These are phyloP conservation scores for Xerocomellus chrysenteron DNA, from an alignment of 768 basidiomycete species.

Conservation along the genomic window DNA sequence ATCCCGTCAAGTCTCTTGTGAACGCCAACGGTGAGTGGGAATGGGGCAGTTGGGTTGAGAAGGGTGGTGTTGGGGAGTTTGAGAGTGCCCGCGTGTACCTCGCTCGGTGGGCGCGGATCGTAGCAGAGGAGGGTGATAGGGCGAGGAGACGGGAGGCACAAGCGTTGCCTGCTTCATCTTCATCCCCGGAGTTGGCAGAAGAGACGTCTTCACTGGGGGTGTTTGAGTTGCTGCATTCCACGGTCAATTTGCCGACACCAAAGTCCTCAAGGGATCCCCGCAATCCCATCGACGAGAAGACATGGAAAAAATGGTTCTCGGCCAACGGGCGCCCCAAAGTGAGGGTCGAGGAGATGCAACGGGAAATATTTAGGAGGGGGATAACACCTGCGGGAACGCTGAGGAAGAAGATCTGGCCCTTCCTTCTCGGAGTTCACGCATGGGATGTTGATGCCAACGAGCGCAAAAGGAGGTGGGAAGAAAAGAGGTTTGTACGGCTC, in stretches of 20 bases:
- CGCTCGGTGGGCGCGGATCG: slow-evolving; percentile 94
- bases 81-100: slow-evolving; percentile 96
- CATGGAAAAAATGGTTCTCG: slow-evolving; percentile 82
- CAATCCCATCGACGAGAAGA: slow-evolving; percentile 70
- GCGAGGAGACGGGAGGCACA: slow-evolving; percentile 80
- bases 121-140: slow-evolving; percentile 96
- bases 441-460: slow-evolving; percentile 74
- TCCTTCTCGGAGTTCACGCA: slow-evolving; percentile 77
- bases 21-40: slow-evolving; percentile 89
- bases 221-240: slow-evolving; percentile 82
- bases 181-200: slow-evolving; percentile 48
- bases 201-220: slow-evolving; percentile 79
- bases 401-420: slow-evolving; percentile 86
- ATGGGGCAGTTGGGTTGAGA: slow-evolving; percentile 93
- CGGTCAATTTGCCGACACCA: slow-evolving; percentile 77
- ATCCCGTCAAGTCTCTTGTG: slow-evolving; percentile 88
- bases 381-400: slow-evolving; percentile 51
- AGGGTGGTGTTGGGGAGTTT: slow-evolving; percentile 91
- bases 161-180: slow-evolving; percentile 53
- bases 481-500: slow-evolving; percentile 50
- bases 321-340: slow-evolving; percentile 66
- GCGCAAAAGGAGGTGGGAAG: slow-evolving; percentile 58
- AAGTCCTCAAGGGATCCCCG: slow-evolving; percentile 78
- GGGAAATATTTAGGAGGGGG: slow-evolving; percentile 79
- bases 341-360: slow-evolving; percentile 64